phyloP scores from a whole-genome alignment of 148 eudicot genomes.

The Hydrangea macrophylla region DNA sequence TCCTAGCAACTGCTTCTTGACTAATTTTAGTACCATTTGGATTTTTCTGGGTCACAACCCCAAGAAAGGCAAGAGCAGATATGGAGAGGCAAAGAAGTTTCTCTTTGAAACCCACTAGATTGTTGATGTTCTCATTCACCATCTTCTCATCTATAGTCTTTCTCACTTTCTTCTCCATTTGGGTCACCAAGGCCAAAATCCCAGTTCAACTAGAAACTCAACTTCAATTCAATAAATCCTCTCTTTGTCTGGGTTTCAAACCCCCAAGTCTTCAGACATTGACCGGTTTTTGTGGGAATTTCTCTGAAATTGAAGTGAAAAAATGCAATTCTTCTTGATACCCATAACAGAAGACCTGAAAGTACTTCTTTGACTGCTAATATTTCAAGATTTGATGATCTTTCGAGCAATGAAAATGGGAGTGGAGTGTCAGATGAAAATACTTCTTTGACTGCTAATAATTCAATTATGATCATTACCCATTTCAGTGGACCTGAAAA shows the following conservation, averaged over 20 bases:
- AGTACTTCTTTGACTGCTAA: constrained; percentile 24
- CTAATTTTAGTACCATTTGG: no score
- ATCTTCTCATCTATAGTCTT: constrained; percentile 45
- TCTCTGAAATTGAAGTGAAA: constrained; percentile 23
- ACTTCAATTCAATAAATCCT: constrained; percentile 34
- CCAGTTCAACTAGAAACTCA: constrained; percentile 32
- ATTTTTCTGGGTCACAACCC: no score
- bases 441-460: constrained; percentile 14
- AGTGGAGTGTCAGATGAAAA: constrained; percentile 7
- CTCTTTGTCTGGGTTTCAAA: no score
- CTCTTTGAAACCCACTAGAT: constrained; percentile 47
- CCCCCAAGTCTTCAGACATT: no score
- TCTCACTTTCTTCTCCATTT: constrained; percentile 45
- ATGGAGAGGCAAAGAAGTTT: constrained; percentile 72
- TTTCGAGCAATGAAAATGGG: constrained; percentile 4
- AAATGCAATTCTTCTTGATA: constrained; percentile 17
- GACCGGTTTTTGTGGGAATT: constrained; percentile 17
- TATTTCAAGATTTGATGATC: constrained; percentile 9
- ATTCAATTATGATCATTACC: constrained; percentile 26
- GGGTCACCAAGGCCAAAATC: constrained; percentile 37
- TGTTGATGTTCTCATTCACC: constrained; percentile 47
- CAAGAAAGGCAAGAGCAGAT: no score
- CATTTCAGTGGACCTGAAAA: constrained; percentile 21
- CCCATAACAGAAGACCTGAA: constrained; percentile 17
- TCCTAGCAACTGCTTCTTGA: constrained; percentile 12